Conservation (phyloP, 306 rosid species). For the Trifolium fragiferum region DNA sequence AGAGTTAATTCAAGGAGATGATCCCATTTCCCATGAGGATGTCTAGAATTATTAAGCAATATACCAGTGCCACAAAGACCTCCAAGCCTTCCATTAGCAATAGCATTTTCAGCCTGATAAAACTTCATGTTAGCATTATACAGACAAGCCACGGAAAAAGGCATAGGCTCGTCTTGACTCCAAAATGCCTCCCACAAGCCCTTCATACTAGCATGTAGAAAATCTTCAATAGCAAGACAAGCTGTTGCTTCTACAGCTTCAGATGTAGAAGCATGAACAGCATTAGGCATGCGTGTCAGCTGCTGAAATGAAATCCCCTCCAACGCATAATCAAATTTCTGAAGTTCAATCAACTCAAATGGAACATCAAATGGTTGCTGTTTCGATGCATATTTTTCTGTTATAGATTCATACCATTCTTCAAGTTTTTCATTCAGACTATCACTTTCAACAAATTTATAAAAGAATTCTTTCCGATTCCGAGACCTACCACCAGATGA, state of each 20-base stretch:
- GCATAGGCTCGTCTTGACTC: constrained; percentile 90
- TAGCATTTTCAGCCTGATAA: constrained; percentile 87
- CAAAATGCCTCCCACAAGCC: constrained; percentile 99
- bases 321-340: constrained; percentile 95
- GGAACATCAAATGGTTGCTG: constrained; percentile 79
- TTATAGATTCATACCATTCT: constrained; percentile 77
- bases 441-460: constrained; percentile 74
- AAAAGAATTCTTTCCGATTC: constrained; percentile 78
- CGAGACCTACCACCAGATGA: constrained; percentile 81
- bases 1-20: constrained; percentile 86
- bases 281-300: constrained; percentile 90
- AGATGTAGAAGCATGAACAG: constrained; percentile 81
- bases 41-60: constrained; percentile 79
- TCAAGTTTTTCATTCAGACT: constrained; percentile 63
- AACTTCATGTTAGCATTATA: constrained; percentile 76
- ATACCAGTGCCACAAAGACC: constrained; percentile 86
- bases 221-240: constrained; percentile 90
- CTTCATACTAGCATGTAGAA: constrained; percentile 88
- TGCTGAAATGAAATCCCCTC: constrained; percentile 98
- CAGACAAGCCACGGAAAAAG: constrained; percentile 85
- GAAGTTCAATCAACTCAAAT: constrained; percentile 92
- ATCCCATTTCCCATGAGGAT: constrained; percentile 94
- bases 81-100: constrained; percentile 85
- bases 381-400: constrained; percentile 50
- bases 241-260: constrained; percentile 90